Evolutionary conservation across 164 flowering plant species (phyloP).

Genomic region (Umbellularia californica): DNA sequence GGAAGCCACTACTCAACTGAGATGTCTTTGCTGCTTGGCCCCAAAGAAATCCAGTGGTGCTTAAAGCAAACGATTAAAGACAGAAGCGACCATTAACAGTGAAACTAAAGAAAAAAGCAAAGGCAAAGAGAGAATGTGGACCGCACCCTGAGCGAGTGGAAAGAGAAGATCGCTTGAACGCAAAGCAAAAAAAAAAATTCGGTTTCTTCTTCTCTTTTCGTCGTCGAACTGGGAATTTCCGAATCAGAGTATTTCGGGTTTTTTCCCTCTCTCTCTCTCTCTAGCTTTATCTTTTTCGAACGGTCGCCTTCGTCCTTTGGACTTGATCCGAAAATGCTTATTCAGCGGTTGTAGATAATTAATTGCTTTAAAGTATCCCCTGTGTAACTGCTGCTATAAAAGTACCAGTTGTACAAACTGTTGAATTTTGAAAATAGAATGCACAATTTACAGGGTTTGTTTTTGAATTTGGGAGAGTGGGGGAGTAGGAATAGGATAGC

Average conservation of each 20-base stretch:
- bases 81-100: not conserved
- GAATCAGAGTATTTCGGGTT: not conserved
- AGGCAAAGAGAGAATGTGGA: not conserved
- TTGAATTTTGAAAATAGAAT: too few species aligned
- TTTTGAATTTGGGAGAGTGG: too few species aligned
- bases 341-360: not conserved
- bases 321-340: not conserved
- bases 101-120: not conserved
- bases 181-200: conserved; percentile 13
- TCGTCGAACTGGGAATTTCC: not conserved
- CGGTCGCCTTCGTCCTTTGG: not conserved
- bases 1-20: not conserved
- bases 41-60: not conserved
- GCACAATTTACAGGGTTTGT: too few species aligned
- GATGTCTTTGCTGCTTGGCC: not conserved
- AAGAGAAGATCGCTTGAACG: conserved; percentile 3
- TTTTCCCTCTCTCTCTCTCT: not conserved
- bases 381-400: too few species aligned
- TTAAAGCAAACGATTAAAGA: not conserved
- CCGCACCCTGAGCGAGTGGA: not conserved
- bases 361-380: too few species aligned
- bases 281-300: not conserved
- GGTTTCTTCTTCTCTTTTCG: not conserved
- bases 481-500: too few species aligned
- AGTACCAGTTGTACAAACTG: too few species aligned